These are phyloP conservation scores for Lonicera japonica DNA, from an alignment of 129 eudicot genomes.

Conservation along the genomic window DNA sequence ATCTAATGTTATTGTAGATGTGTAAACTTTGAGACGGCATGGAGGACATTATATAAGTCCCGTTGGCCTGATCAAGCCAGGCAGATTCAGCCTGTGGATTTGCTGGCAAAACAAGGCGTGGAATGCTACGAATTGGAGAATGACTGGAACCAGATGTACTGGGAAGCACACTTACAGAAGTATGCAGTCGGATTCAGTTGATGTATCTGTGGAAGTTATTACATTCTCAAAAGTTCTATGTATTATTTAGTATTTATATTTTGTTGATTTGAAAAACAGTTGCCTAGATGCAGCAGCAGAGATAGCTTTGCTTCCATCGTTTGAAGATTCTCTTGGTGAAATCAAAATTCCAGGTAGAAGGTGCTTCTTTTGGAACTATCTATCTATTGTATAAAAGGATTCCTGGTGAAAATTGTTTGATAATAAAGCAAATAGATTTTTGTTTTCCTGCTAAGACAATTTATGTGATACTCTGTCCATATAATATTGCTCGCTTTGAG, in stretches of 20 bases:
- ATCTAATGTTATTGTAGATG: conserved; percentile 35
- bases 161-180: conserved; percentile 88
- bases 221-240: background rate
- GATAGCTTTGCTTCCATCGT: conserved; percentile 54
- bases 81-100: conserved; percentile 10
- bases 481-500: no score
- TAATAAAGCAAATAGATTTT: no score
- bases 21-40: conserved; percentile 39
- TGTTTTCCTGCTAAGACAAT: no score
- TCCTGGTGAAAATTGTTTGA: background rate
- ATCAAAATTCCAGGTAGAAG: conserved; percentile 55
- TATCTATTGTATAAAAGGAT: background rate
- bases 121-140: conserved; percentile 13
- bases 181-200: conserved; percentile 26
- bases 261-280: conserved; percentile 29
- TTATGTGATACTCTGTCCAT: no score
- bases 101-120: conserved; percentile 15
- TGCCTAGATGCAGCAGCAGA: conserved; percentile 76
- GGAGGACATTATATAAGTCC: conserved; percentile 47
- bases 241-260: background rate
- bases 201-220: background rate
- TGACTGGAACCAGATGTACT: conserved; percentile 73
- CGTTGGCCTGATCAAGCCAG: conserved; percentile 42
- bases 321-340: conserved; percentile 54
- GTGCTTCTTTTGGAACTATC: background rate